Evolutionary conservation across 164 flowering plant species (phyloP).

Genomic region (Sedum album): DNA sequence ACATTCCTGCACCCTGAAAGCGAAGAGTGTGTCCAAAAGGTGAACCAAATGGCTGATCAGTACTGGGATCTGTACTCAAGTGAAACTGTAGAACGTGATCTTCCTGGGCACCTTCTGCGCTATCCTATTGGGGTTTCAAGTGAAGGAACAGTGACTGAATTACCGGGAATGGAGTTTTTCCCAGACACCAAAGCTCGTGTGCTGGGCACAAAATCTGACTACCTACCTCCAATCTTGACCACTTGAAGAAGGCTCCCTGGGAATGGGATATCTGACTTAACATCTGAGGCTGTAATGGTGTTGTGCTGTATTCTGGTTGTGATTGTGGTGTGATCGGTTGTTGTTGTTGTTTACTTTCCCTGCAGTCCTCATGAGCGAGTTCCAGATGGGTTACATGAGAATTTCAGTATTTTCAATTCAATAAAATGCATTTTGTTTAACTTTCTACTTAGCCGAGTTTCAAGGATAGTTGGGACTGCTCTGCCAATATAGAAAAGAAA

Average conservation of each 20-base stretch:
- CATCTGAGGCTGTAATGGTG: not conserved
- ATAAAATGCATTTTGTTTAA: not conserved
- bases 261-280: too few relatives aligned
- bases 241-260: slow-evolving; percentile 19
- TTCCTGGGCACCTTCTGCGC: slow-evolving; percentile 48
- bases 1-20: slow-evolving; percentile 30
- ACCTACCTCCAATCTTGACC: slow-evolving; percentile 53
- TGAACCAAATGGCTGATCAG: slow-evolving; percentile 35
- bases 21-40: slow-evolving; percentile 26
- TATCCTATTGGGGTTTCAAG: slow-evolving; percentile 40
- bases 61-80: slow-evolving; percentile 39
- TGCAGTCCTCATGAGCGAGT: not conserved
- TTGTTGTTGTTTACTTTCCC: not conserved
- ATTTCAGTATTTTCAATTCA: not conserved
- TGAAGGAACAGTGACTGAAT: slow-evolving; percentile 21
- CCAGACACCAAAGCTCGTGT: slow-evolving; percentile 60
- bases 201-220: slow-evolving; percentile 32
- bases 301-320: not conserved
- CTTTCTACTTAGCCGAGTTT: too few relatives aligned
- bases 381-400: not conserved
- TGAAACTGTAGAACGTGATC: slow-evolving; percentile 18
- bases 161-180: slow-evolving; percentile 31
- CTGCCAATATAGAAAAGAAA: too few relatives aligned
- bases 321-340: not conserved
- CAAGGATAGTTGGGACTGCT: too few relatives aligned